These are phyloP conservation scores for Candida broadrunensis DNA, from an alignment of 805 yeast species.

Conservation along the genomic window DNA sequence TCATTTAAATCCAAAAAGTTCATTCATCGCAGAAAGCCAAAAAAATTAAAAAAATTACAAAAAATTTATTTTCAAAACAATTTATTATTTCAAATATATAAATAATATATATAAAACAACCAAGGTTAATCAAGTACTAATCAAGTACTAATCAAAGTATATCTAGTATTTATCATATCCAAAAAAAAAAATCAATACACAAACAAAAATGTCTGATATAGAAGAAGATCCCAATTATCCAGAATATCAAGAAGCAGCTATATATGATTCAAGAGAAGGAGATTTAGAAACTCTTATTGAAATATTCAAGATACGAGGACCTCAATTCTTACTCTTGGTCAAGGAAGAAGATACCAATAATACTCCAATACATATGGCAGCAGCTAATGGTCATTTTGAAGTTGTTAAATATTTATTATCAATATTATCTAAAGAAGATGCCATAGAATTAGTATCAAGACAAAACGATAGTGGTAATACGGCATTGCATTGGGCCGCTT, in stretches of 20 bases:
- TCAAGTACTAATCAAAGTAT: no score
- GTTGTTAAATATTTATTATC: conserved; percentile 59
- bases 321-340: conserved; percentile 41
- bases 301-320: conserved; percentile 58
- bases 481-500: conserved; percentile 94
- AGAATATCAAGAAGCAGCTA: conserved; percentile 80
- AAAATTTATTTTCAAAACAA: no score
- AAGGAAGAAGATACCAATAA: conserved; percentile 63
- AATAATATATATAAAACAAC: no score
- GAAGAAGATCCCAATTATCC: conserved; percentile 27
- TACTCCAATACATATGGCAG: conserved; percentile 91
- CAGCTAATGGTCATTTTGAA: conserved; percentile 87
- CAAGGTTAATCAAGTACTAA: no score
- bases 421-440: conserved; percentile 43
- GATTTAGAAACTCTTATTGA: conserved; percentile 74
- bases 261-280: conserved; percentile 84
- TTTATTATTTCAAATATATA: no score
- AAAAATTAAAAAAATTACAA: no score
- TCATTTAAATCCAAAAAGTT: no score
- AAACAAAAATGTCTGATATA: no score
- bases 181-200: no score
- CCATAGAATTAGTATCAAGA: conserved; percentile 26
- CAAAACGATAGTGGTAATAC: conserved; percentile 86
- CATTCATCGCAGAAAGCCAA: no score
- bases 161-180: no score